phyloP scores from a whole-genome alignment of 2,329 filamentous ascomycete species.

The Arthrobotrys conoides region DNA sequence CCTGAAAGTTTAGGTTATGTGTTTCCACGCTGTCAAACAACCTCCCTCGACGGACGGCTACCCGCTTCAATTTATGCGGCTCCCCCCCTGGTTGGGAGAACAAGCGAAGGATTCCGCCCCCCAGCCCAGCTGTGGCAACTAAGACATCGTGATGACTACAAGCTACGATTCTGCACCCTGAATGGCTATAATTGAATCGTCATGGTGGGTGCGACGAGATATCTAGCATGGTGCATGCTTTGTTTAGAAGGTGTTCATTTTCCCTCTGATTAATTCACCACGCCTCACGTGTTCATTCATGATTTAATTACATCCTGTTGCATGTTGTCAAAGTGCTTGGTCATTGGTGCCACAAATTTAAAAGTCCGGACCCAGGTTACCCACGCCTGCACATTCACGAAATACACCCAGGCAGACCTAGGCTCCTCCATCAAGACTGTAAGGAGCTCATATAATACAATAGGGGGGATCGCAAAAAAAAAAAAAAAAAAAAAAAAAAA shows the following conservation, averaged over 20 bases:
- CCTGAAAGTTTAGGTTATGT: not conserved
- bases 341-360: too few relatives aligned
- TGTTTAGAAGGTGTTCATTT: too few relatives aligned
- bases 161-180: constrained; percentile 8
- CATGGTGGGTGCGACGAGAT: not conserved
- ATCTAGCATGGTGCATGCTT: too few relatives aligned
- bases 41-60: too few relatives aligned
- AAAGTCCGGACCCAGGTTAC: too few relatives aligned
- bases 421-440: too few relatives aligned
- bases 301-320: not conserved
- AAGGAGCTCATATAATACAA: too few relatives aligned
- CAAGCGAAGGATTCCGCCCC: constrained; percentile 13
- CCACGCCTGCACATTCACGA: too few relatives aligned
- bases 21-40: not conserved
- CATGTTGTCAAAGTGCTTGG: too few relatives aligned
- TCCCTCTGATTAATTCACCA: not conserved
- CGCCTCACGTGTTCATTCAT: not conserved
- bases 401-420: too few relatives aligned
- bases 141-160: constrained; percentile 1
- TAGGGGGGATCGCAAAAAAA: too few relatives aligned
- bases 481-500: not conserved
- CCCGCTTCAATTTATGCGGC: not conserved
- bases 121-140: constrained; percentile 2
- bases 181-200: constrained; percentile 1
- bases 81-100: not conserved